A percentile compares a stretch with the other conserved stretches of the same genome.
phyloP scores from a whole-genome alignment of 2,329 filamentous ascomycete genomes.

The Neofusicoccum ribis region DNA sequence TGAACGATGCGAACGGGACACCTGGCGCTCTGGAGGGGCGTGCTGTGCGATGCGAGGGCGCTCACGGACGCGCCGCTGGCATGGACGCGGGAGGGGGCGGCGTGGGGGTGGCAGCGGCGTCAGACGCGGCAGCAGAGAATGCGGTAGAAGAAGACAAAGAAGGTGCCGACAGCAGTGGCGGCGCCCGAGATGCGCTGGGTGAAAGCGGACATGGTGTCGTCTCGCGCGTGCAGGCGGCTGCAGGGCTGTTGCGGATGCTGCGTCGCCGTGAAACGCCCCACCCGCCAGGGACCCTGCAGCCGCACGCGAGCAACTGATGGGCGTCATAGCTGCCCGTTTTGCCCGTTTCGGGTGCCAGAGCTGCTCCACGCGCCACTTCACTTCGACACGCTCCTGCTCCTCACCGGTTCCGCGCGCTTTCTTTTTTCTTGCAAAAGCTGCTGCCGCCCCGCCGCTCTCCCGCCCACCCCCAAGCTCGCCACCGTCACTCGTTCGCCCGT shows the following conservation, averaged over 20 bases:
- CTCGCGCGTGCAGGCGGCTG: not conserved
- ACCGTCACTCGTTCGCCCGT: constrained; percentile 3
- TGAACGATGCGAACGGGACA: constrained; percentile 4
- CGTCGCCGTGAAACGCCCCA: not conserved
- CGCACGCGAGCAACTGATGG: not conserved
- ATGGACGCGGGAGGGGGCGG: not conserved
- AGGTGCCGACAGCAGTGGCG: not conserved
- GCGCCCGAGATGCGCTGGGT: not conserved
- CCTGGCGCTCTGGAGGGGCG: constrained; percentile 7
- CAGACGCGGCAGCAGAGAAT: constrained; percentile 18
- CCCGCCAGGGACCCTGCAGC: not conserved
- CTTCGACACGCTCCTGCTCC: constrained; percentile 8
- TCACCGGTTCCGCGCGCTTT: constrained; percentile 14
- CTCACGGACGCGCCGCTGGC: not conserved
- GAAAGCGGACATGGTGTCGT: not conserved
- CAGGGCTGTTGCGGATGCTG: not conserved
- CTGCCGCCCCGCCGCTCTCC: not conserved
- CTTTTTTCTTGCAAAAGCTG: constrained; percentile 10
- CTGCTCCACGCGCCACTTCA: constrained; percentile 15
- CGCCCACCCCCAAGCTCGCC: not conserved
- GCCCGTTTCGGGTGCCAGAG: not conserved
- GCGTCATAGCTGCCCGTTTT: not conserved
- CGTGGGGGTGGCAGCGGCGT: not conserved
- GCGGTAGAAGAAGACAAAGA: constrained; percentile 19
- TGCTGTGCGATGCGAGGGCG: constrained; percentile 7